Conservation (phyloP, 2,329 filamentous ascomycete genomes). For the Neoarthrinium moseri region DNA sequence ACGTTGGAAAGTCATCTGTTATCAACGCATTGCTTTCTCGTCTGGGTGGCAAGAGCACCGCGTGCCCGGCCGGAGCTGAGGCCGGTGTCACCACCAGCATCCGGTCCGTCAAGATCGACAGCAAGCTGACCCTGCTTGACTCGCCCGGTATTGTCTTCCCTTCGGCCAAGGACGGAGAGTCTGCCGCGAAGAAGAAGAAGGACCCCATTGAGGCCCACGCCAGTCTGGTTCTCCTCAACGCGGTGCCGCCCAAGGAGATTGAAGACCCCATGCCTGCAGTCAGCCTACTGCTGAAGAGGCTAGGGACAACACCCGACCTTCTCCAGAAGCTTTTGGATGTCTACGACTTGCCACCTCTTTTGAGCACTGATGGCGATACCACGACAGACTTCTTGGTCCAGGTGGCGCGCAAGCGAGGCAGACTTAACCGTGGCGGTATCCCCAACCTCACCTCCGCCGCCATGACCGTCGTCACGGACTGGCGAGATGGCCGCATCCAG, state of each 20-base stretch:
- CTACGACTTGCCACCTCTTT: slow-evolving; percentile 80
- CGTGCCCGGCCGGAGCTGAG: slow-evolving; percentile 87
- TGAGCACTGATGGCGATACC: slow-evolving; percentile 69
- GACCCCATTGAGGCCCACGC: slow-evolving; percentile 73
- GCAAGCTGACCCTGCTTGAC: slow-evolving; percentile 89
- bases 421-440: slow-evolving; percentile 83
- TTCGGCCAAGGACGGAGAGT: slow-evolving; percentile 42
- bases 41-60: slow-evolving; percentile 64
- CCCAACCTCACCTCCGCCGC: slow-evolving; percentile 87
- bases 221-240: slow-evolving; percentile 83
- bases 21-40: slow-evolving; percentile 88
- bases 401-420: slow-evolving; percentile 88
- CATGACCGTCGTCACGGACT: slow-evolving; percentile 93
- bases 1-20: slow-evolving; percentile 94
- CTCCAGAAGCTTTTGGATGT: slow-evolving; percentile 77
- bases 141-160: slow-evolving; percentile 95
- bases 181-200: slow-evolving; percentile 35
- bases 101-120: slow-evolving; percentile 89
- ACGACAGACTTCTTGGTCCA: slow-evolving; percentile 93
- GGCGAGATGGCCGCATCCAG: slow-evolving; percentile 92
- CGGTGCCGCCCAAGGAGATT: slow-evolving; percentile 90
- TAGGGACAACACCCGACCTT: slow-evolving; percentile 71
- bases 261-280: slow-evolving; percentile 89
- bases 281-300: slow-evolving; percentile 75
- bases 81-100: slow-evolving; percentile 89